Conservation (phyloP, 1,284 basidiomycete genomes). For the Trametes hirsuta region DNA sequence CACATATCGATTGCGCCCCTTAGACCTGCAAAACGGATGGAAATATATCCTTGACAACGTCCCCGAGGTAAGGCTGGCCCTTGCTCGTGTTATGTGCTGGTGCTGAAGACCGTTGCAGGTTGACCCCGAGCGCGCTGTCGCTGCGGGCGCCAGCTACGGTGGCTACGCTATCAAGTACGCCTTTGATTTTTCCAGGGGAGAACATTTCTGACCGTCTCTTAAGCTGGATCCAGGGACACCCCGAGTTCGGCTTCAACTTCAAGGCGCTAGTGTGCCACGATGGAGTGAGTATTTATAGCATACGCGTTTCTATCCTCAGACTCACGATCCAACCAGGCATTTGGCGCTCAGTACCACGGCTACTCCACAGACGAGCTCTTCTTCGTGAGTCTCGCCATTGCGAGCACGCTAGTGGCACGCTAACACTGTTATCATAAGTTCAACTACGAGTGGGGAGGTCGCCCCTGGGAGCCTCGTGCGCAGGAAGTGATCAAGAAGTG, state of each 20-base stretch:
- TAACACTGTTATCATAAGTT: slow-evolving; percentile 47
- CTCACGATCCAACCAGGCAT: slow-evolving; percentile 46
- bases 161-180: slow-evolving; percentile 83
- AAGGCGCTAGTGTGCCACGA: slow-evolving; percentile 90
- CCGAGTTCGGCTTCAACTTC: slow-evolving; percentile 83
- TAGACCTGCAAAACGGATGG: slow-evolving; percentile 80
- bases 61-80: slow-evolving; percentile 58
- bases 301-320: background rate
- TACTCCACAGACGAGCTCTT: slow-evolving; percentile 87
- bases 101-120: slow-evolving; percentile 50
- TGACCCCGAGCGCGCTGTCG: slow-evolving; percentile 79
- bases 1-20: background rate
- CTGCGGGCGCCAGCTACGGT: slow-evolving; percentile 81
- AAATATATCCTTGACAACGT: slow-evolving; percentile 68
- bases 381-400: slow-evolving; percentile 57
- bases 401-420: background rate
- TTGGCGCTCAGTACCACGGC: slow-evolving; percentile 74
- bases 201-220: slow-evolving; percentile 12
- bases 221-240: slow-evolving; percentile 95
- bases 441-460: slow-evolving; percentile 84
- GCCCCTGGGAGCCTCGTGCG: slow-evolving; percentile 72
- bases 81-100: background rate
- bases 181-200: background rate
- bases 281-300: slow-evolving; percentile 54
- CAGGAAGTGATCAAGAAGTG: slow-evolving; percentile 61